These are phyloP conservation scores for Botrytis cinerea DNA, from an alignment of 2,329 filamentous ascomycete species.

Conservation along the genomic window DNA sequence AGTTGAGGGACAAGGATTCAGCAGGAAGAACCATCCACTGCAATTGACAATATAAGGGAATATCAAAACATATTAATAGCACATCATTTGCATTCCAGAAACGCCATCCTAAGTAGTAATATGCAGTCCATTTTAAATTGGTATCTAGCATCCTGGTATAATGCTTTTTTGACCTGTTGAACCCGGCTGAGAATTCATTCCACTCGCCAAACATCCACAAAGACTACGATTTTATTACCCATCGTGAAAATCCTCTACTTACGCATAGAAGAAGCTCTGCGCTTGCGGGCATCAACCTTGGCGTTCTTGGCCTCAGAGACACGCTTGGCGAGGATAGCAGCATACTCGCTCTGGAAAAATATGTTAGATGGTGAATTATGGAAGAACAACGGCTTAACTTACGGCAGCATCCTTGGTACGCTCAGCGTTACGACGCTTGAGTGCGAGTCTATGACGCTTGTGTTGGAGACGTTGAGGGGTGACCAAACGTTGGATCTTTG, in stretches of 20 bases:
- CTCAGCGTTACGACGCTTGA: conserved; percentile 98
- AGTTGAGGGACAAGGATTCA: background rate
- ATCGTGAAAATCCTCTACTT: conserved; percentile 58
- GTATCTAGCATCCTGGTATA: conserved; percentile 25
- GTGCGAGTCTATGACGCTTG: conserved; percentile 96
- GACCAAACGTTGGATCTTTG: conserved; percentile 99
- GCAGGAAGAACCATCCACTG: background rate
- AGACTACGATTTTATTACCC: conserved; percentile 21
- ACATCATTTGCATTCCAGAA: conserved; percentile 23
- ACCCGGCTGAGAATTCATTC: conserved; percentile 20
- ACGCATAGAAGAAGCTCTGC: conserved; percentile 92
- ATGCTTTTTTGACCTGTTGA: conserved; percentile 22
- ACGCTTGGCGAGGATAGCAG: conserved; percentile 94
- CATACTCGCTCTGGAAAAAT: conserved; percentile 81
- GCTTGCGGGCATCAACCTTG: conserved; percentile 94
- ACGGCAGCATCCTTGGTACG: conserved; percentile 98
- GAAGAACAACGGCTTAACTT: conserved; percentile 49
- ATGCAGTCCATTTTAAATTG: conserved; percentile 22
- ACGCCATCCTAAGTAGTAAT: conserved; percentile 24
- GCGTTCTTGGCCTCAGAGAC: conserved; percentile 92
- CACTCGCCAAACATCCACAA: conserved; percentile 20
- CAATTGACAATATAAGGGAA: background rate
- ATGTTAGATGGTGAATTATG: background rate
- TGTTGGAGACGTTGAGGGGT: conserved; percentile 99
- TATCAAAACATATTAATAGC: conserved; percentile 14